Conservation (phyloP, 1,139 yeast species). For the Blastobotrys illinoisensis region DNA sequence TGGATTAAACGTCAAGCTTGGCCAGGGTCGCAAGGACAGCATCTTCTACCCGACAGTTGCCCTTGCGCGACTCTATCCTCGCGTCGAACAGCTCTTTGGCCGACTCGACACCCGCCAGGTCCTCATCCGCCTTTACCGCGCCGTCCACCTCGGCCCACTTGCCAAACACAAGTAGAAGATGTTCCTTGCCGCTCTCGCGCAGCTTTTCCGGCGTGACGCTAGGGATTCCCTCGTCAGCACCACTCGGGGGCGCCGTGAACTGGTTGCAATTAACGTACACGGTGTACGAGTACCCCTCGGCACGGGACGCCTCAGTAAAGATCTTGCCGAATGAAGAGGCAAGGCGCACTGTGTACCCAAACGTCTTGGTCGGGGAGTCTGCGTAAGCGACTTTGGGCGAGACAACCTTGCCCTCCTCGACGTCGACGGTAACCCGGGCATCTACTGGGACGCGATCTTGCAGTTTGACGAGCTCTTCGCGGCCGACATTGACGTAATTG, state of each 20-base stretch:
- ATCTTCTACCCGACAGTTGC: conserved; percentile 55
- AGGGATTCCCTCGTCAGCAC: not conserved
- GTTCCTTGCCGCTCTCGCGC: conserved; percentile 13
- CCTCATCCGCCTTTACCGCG: conserved; percentile 47
- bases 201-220: conserved; percentile 4
- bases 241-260: conserved; percentile 13
- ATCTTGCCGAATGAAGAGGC: conserved; percentile 56
- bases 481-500: conserved; percentile 72
- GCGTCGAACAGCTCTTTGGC: conserved; percentile 68
- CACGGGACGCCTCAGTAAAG: conserved; percentile 63
- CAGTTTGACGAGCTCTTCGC: conserved; percentile 50
- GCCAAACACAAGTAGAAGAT: conserved; percentile 55
- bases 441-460: conserved; percentile 65
- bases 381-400: conserved; percentile 73
- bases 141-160: conserved; percentile 52
- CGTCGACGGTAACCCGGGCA: conserved; percentile 76
- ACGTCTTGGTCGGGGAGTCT: conserved; percentile 33
- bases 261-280: conserved; percentile 65
- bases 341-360: conserved; percentile 72
- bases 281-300: conserved; percentile 67
- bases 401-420: conserved; percentile 55
- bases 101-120: conserved; percentile 48
- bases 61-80: conserved; percentile 47
- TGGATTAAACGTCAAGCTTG: conserved; percentile 25
- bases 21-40: conserved; percentile 60